Percentiles rank a stretch among this genome's conserved stretches.
These are phyloP conservation scores for Zygnema cylindricum DNA, from an alignment of 139 green algal genomes.

Conservation along the genomic window DNA sequence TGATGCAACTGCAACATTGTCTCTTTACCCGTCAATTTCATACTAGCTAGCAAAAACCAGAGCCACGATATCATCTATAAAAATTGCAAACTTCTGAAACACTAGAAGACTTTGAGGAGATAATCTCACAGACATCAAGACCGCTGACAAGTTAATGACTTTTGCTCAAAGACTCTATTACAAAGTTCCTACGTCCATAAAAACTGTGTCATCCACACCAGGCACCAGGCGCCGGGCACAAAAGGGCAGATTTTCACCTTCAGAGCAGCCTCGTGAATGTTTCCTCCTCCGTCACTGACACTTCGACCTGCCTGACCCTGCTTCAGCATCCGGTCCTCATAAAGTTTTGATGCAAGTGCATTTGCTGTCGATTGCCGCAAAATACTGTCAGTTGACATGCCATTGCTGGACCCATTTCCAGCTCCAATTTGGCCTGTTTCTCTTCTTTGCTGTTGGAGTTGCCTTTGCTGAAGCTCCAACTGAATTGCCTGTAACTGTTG, in stretches of 20 bases:
- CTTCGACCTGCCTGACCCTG: not conserved
- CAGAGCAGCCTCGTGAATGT: constrained; percentile 41
- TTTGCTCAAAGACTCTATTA: no score
- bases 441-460: constrained; percentile 13
- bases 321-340: constrained; percentile 57
- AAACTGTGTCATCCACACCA: no score
- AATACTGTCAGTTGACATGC: constrained; percentile 28
- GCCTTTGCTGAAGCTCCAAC: not conserved
- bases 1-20: no score
- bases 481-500: not conserved
- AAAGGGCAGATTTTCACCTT: constrained; percentile 26
- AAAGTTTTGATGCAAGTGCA: constrained; percentile 51
- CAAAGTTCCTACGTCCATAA: no score
- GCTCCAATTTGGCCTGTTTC: not conserved
- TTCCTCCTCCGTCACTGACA: constrained; percentile 23
- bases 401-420: constrained; percentile 12
- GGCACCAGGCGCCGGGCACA: no score
- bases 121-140: no score
- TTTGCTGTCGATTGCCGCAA: constrained; percentile 43
- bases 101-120: no score
- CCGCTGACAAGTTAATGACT: no score
- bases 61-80: no score
- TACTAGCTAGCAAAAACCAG: no score
- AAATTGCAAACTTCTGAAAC: no score
- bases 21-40: no score